A percentile compares a stretch with the other conserved stretches of the same genome.
These are phyloP conservation scores for Trifolium fragiferum DNA, from an alignment of 306 rosid species.

Conservation along the genomic window DNA sequence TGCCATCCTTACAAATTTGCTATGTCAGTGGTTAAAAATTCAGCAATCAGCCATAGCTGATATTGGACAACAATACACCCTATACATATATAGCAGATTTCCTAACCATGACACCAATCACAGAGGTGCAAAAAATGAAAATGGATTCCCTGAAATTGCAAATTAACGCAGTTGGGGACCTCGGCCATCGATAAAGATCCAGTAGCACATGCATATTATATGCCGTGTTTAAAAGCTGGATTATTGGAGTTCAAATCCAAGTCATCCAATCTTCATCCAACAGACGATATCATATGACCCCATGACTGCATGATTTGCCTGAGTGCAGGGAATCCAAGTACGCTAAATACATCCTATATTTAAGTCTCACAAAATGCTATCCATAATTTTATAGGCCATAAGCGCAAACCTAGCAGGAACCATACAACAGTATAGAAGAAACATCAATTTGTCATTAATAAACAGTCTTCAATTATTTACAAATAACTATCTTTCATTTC, in stretches of 20 bases:
- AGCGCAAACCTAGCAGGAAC: constrained; percentile 2
- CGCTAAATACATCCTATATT: not conserved
- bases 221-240: not conserved
- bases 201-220: not conserved
- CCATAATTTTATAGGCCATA: not conserved
- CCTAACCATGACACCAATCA: not conserved
- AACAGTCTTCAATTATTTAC: not conserved
- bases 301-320: not conserved
- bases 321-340: not conserved
- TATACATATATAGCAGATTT: not conserved
- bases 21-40: too few species aligned
- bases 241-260: not conserved
- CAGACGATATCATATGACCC: not conserved
- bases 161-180: not conserved
- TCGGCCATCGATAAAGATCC: not conserved
- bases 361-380: not conserved
- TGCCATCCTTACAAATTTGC: too few species aligned
- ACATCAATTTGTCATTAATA: not conserved
- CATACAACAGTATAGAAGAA: not conserved
- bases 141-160: not conserved
- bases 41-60: too few species aligned
- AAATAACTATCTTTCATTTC: not conserved
- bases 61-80: not conserved
- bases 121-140: not conserved
- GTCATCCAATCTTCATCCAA: not conserved